Evolutionary conservation across 306 rosid species (phyloP).

Genomic region (Dalbergia cultrata): DNA sequence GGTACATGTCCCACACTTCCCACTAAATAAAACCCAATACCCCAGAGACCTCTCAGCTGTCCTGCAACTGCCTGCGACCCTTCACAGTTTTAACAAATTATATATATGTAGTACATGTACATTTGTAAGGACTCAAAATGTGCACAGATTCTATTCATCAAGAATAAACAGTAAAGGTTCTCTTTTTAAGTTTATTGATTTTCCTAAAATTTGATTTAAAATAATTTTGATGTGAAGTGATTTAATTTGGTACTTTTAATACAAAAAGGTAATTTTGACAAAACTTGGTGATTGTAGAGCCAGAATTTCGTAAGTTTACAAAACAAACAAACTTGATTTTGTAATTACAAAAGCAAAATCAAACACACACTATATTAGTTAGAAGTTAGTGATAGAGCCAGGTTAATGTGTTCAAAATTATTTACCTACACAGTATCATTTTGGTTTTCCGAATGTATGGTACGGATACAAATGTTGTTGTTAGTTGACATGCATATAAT

Average conservation of each 20-base stretch:
- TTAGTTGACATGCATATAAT: neutral
- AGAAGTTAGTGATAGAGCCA: neutral
- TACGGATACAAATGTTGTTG: neutral
- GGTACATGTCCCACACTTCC: conserved; percentile 56
- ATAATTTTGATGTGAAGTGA: no score
- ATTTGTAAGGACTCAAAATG: neutral
- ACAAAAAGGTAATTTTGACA: no score
- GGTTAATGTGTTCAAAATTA: neutral
- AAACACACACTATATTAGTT: neutral
- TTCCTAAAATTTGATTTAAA: no score
- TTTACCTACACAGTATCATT: neutral
- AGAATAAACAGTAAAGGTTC: neutral
- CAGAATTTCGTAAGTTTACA: no score
- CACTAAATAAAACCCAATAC: conserved; percentile 42
- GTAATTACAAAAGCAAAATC: no score
- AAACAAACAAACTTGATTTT: no score
- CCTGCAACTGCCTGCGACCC: conserved; percentile 40
- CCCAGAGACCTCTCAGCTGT: conserved; percentile 33
- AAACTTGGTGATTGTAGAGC: no score
- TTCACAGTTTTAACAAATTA: conserved; percentile 33
- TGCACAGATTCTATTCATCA: neutral
- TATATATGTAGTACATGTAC: neutral
- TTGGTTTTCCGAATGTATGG: neutral
- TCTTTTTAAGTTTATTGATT: neutral
- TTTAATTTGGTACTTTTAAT: no score